These are phyloP conservation scores for Lactarius sanguifluus DNA, from an alignment of 768 basidiomycete species.

Conservation along the genomic window DNA sequence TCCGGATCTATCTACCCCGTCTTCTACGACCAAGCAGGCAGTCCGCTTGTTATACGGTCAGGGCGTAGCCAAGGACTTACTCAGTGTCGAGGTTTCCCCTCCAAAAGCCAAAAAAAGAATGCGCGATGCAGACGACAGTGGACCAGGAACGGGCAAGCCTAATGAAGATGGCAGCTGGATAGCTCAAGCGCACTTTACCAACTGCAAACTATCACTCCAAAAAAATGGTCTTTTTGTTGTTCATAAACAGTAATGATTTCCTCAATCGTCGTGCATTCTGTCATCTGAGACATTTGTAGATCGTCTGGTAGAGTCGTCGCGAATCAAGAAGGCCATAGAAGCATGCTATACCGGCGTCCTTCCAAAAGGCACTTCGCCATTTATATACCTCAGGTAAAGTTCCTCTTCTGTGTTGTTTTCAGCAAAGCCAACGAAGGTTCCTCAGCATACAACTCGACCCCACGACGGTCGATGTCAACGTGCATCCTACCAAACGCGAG, in stretches of 20 bases:
- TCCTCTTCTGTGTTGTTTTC: neutral
- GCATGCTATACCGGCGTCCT: constrained; percentile 79
- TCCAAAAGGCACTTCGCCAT: constrained; percentile 87
- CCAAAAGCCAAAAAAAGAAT: constrained; percentile 32
- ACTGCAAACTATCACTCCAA: constrained; percentile 88
- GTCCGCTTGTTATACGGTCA: constrained; percentile 84
- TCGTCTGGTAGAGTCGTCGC: constrained; percentile 84
- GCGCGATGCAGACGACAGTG: constrained; percentile 34
- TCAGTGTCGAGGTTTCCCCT: constrained; percentile 38
- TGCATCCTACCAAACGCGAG: constrained; percentile 96
- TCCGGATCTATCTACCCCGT: constrained; percentile 82
- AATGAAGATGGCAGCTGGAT: constrained; percentile 50
- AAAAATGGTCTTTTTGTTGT: constrained; percentile 80
- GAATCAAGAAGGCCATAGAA: constrained; percentile 87
- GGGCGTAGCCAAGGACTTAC: constrained; percentile 73
- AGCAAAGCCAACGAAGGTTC: constrained; percentile 4
- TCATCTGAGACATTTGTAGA: constrained; percentile 48
- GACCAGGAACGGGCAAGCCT: constrained; percentile 35
- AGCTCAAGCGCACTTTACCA: constrained; percentile 76
- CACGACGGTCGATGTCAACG: constrained; percentile 90
- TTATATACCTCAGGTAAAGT: constrained; percentile 88
- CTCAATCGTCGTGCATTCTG: neutral
- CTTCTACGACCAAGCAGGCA: constrained; percentile 62
- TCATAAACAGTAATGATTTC: constrained; percentile 82
- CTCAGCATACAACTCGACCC: constrained; percentile 80